Base-by-base conservation (phyloP, 2,329 filamentous ascomycete genomes). In the Albophoma yamanashiensis region DNA sequence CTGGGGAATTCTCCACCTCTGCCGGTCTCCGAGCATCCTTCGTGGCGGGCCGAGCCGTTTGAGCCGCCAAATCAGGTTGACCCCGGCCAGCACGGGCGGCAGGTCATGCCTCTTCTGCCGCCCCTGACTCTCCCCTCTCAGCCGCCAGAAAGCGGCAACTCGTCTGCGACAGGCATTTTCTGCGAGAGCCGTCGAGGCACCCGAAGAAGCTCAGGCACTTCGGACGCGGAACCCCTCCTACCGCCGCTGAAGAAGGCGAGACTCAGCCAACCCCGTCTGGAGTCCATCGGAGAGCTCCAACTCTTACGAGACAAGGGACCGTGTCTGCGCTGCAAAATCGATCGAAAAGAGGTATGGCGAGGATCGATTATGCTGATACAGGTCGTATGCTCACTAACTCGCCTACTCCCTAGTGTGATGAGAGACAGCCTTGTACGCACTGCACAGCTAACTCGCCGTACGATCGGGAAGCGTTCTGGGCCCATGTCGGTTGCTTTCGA, bases 281-380 rank as follows among this genome's bases (percentile, higher is more conserved):
- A 84, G 65, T 84, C 82, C 22, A 84, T 85, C 55, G 81, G 78
- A 50, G 82, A 84, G 68, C 74, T 85, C 4, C 76, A 75, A 47
- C 73, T 84, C 11, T 72, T 80, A 22, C 76, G 75, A 45, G 77
- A 80, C 42, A 68, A 73, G 20, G 76, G 76, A 20, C 75, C 77
- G 17, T 84, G 82, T 65, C 73, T 84, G 47, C 78, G 79, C 50
- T 85, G 82, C 66, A 78, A 74, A 66, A 70, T 78, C 11, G 67
- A 75, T 39, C 76, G 76, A 53, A 76, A 75, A 67, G 72, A 74
- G 65, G 81, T 83, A 74, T 67, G 75, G 36, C 27, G 12, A 31
- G 22, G 12, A 27, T 45, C 17, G 6, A n/a, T 53, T 3, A 53
- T 36, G 50, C 12, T 9, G 3, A 36, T 14, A 7, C 4, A 9